Base-by-base conservation (phyloP, 495 filamentous ascomycete species). In the Podospora tetraspora region DNA sequence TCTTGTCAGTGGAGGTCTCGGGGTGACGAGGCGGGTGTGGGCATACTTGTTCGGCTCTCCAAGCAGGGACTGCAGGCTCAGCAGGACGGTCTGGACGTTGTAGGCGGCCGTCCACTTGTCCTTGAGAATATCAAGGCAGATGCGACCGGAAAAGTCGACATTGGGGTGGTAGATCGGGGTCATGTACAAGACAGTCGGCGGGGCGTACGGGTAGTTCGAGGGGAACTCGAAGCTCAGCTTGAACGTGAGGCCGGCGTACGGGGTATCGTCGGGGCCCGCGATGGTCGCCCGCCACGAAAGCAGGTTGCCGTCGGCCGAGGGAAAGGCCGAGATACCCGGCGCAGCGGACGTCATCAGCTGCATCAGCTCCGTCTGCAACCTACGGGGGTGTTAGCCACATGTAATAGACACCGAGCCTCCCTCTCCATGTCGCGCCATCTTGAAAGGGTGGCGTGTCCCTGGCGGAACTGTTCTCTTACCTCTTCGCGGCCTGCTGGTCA, bases 81-180 rank as follows among this genome's bases (percentile, higher is more conserved):
- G 80, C 60, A 99, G 81, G 24, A 99, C 92, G 59, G 89, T 95
- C 80, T 95, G 92, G 66, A 95, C 90, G 73, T 97, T 97, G 85
- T 97, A 96, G 16, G 94, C 92, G 13, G 86, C 82, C 70, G 92
- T 96, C 95, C 95, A 98, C 81, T 97, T 97, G 76, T 97, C 95
- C 84, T 97, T 97, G 63, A 99, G 83, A 72, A 99, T 99, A 79
- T 98, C 96, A 68, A 99, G 84, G 78, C 93, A 97, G 79, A 97
- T 96, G 64, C 92, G 87, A 56, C 92, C 93, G 9, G 92, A 93
- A 79, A 95, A 94, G 77, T 96, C 93, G 69, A 97, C 90, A 71
- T 97, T 97, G 25, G 93, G 93, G 72, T 97, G 93, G 80, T 94
- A 96, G 78, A 97, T 96, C 16, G 92, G 92, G 1, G 93, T 96